A percentile compares a stretch with the other conserved stretches of the same genome.
Conservation (phyloP, 225 moss, liverwort and hornwort species). For the Lunularia cruciata region DNA sequence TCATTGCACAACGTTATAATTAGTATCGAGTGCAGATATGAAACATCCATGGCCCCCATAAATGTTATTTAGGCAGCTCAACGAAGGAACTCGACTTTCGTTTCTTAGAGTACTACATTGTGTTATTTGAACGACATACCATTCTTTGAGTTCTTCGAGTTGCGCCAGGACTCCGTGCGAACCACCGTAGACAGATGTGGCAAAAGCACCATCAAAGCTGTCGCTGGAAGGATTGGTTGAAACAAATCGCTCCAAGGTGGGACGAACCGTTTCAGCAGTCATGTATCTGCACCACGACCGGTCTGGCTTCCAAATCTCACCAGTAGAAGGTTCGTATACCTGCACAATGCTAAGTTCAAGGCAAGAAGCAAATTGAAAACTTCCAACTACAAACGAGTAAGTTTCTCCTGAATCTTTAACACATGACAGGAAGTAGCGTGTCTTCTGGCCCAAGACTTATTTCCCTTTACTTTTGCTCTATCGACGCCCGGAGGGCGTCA, state of each 20-base stretch:
- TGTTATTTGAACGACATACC: constrained; percentile 58
- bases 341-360: constrained; percentile 11
- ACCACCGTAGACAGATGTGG: constrained; percentile 60
- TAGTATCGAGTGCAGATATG: too few species aligned
- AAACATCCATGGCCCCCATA: too few species aligned
- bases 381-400: too few species aligned
- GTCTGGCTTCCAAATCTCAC: constrained; percentile 58
- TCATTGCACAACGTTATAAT: too few species aligned
- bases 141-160: constrained; percentile 67
- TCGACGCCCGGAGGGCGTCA: too few species aligned
- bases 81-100: too few species aligned
- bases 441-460: too few species aligned
- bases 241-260: constrained; percentile 67
- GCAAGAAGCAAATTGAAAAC: neutral
- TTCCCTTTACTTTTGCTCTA: neutral
- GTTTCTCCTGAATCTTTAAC: neutral
- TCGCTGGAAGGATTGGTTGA: constrained; percentile 73
- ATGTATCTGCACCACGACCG: constrained; percentile 63
- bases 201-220: constrained; percentile 54
- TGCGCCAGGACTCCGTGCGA: constrained; percentile 52
- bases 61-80: too few species aligned
- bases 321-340: constrained; percentile 66
- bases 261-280: constrained; percentile 50
- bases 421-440: too few species aligned
- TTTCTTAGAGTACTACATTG: too few species aligned